Evolutionary conservation across 2,329 filamentous ascomycete species (phyloP), one percentile per base, ranked within the genome.

Genomic region (Aspergillus intermedius): DNA sequence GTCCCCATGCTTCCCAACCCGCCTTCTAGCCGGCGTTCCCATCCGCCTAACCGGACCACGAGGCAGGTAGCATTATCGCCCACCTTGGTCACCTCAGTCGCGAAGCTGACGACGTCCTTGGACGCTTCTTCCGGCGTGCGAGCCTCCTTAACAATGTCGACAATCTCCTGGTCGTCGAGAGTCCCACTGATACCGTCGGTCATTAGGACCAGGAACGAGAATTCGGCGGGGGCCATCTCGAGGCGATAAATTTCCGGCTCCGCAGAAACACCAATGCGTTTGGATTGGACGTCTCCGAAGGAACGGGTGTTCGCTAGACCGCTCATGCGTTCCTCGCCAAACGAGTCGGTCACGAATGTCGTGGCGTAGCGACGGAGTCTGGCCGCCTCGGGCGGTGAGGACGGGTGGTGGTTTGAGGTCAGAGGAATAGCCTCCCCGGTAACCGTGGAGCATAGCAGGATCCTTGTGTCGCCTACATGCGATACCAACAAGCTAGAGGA

Each of bases 261-360:
- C 1, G 93, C 93, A 3, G 86, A 91, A 10, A 98, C 91, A 23
- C 93, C 93, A 46, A 97, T 85, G 46, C 91, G 86, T 71, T 98
- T 98, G 49, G 84, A 88, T 30, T 80, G 80, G 71, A 96, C 89
- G 72, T 98, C 93, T 22, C 93, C 93, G 65, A 98, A 97, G 3
- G 93, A 80, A 25, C 93, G 87, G 28, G 88, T 94, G 71, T 98
- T 98, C 58, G 93, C 93, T 0, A 98, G 78, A 0, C 93, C 91
- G 12, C 84, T 84, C 68, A 98, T 93, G 58, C 93, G 89, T 71
- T 97, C 91, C 71, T 98, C 93, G 63, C 93, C 93, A 67, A 98
- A 98, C 30, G 88, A 94, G 71, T 98, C 93, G 0, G 91, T 93
- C 15, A 95, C 86, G 65, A 97, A 91, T 2, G 86, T 85, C 25